phyloP scores from a whole-genome alignment of 2,329 filamentous ascomycete species.

The Epicoccum sorghinum region DNA sequence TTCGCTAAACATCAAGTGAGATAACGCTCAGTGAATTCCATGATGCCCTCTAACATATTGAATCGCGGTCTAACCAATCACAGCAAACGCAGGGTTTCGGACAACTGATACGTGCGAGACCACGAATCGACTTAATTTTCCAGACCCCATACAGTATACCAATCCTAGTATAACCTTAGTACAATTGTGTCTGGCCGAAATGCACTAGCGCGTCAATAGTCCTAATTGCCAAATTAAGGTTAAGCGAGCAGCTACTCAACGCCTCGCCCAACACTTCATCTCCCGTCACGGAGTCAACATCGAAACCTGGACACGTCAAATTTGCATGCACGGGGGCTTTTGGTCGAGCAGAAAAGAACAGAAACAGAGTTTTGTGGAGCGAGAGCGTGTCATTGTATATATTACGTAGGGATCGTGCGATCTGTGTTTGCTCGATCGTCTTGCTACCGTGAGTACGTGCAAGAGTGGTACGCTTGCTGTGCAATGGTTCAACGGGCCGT shows the following conservation, averaged over 20 bases:
- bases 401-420: too few relatives aligned
- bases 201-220: slow-evolving; percentile 10
- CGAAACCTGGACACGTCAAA: neutral
- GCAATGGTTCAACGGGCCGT: too few relatives aligned
- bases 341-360: too few relatives aligned
- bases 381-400: too few relatives aligned
- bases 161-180: neutral
- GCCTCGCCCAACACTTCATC: slow-evolving; percentile 1
- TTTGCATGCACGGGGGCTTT: too few relatives aligned
- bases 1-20: neutral
- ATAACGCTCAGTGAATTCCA: neutral
- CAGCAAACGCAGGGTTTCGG: too few relatives aligned
- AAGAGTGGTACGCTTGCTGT: too few relatives aligned
- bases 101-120: too few relatives aligned
- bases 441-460: neutral
- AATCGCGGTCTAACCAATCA: neutral
- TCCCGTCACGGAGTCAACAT: neutral
- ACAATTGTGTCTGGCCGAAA: neutral
- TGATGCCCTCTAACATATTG: neutral
- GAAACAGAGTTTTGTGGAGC: too few relatives aligned
- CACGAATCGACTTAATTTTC: too few relatives aligned
- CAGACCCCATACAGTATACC: too few relatives aligned
- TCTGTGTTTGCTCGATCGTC: too few relatives aligned
- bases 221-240: neutral
- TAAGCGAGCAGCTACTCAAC: slow-evolving; percentile 2